Base-by-base conservation (phyloP, 495 filamentous ascomycete genomes). In the Halenospora varia region DNA sequence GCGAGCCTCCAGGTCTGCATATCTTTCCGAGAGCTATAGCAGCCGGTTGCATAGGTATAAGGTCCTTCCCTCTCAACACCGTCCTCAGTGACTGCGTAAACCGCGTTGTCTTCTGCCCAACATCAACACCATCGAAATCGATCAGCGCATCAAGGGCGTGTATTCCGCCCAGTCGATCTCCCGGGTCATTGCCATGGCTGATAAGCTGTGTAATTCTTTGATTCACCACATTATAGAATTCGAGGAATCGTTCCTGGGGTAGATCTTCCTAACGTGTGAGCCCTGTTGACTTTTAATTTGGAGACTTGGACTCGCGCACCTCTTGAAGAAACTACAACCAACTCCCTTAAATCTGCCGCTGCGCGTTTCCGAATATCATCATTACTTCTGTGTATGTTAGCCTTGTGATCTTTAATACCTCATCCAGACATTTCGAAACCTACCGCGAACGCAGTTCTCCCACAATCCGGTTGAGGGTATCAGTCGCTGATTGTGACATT, bases 111-210 rank as follows among this genome's bases (percentile, higher is more conserved):
- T 97, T 97, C 63, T 93, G 85, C 17, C 90, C 92, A 6, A 87
- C 85, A 72, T 97, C 95, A 40, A 97, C 92, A 57, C 92, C 92
- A 62, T 95, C 91, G 64, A 99, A 96, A 68, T 95, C 89, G 70
- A 97, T 95, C 23, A 99, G 82, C 39, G 85, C 84, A 66, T 96
- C 92, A 53, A 99, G 86, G 55, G 94, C 92, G 35, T 92, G 81
- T 29, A 99, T 88, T 10, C 94, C 94, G 46, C 90, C 95, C 61
- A 96, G 85, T 51, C 89, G 84, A 60, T 97, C 94, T 64, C 84
- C 85, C 17, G 88, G 86, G 65, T 96, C 93, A 71, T 80, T 84
- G 57, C 91, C 88, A 63, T 90, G 89, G 47, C 90, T 83, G 51
- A 96, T 81, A 45, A 96, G 81, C 17, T 79, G 73, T 46, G 85